Evolutionary conservation across 1,139 yeast species (phyloP).

Genomic region (Candida sojae): DNA sequence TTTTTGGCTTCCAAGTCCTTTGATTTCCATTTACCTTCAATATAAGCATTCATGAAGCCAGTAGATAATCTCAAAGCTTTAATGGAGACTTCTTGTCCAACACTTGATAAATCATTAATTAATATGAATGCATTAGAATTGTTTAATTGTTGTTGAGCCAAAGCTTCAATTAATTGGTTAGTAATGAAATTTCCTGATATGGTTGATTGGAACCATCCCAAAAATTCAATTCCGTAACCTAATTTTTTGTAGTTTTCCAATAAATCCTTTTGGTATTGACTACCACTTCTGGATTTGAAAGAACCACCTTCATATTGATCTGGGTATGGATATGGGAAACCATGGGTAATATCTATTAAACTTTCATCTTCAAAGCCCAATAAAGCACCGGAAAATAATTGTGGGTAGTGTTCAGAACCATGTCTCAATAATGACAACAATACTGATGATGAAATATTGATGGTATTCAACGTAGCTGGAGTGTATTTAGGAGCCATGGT

Average conservation of each 20-base stretch:
- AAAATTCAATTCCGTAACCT: conserved; percentile 70
- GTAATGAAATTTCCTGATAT: conserved; percentile 70
- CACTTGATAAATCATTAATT: conserved; percentile 72
- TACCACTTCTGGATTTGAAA: conserved; percentile 59
- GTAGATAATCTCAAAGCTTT: conserved; percentile 72
- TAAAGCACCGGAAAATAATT: conserved; percentile 72
- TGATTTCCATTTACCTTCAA: conserved; percentile 64
- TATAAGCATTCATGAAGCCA: conserved; percentile 58
- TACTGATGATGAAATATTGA: conserved; percentile 58
- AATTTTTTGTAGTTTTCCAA: conserved; percentile 61
- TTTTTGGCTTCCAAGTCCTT: conserved; percentile 62
- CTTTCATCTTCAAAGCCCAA: conserved; percentile 72
- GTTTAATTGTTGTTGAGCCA: conserved; percentile 64
- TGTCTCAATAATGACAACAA: conserved; percentile 74
- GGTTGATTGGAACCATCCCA: conserved; percentile 84
- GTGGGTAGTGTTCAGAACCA: conserved; percentile 68
- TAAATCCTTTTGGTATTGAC: conserved; percentile 70
- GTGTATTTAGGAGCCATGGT: conserved; percentile 13
- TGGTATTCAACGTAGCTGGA: conserved; percentile 46
- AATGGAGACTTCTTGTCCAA: conserved; percentile 63
- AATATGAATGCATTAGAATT: conserved; percentile 68
- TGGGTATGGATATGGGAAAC: conserved; percentile 63
- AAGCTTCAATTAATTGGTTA: conserved; percentile 63
- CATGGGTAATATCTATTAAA: conserved; percentile 56
- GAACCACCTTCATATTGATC: conserved; percentile 58